phyloP scores from a whole-genome alignment of 2,329 filamentous ascomycete species.

The Trichoderma polysporum region DNA sequence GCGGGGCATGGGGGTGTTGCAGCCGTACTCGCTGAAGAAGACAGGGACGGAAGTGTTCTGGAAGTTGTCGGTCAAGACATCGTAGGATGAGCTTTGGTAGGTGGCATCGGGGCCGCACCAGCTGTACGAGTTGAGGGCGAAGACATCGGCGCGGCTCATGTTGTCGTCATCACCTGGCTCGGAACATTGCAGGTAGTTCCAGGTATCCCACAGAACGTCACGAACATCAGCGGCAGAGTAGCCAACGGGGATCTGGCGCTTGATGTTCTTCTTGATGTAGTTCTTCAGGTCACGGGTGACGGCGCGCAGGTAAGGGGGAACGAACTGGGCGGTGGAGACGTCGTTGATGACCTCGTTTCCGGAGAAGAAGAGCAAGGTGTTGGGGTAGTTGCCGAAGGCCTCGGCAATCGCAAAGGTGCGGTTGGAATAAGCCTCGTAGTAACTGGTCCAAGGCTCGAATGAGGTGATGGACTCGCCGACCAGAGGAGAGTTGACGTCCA shows the following conservation, averaged over 20 bases:
- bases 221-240: constrained; percentile 82
- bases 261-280: constrained; percentile 70
- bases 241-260: constrained; percentile 70
- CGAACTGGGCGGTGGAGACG: constrained; percentile 55
- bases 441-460: constrained; percentile 56
- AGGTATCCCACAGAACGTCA: constrained; percentile 69
- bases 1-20: constrained; percentile 70
- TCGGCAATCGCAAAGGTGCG: constrained; percentile 66
- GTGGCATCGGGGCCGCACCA: constrained; percentile 65
- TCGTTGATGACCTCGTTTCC: constrained; percentile 78
- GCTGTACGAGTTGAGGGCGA: constrained; percentile 72
- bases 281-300: constrained; percentile 78
- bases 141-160: constrained; percentile 68
- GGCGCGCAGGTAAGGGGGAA: constrained; percentile 71
- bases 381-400: constrained; percentile 66
- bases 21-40: constrained; percentile 82
- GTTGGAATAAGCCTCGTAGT: constrained; percentile 61
- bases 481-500: constrained; percentile 67
- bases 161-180: constrained; percentile 53
- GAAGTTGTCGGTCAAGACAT: constrained; percentile 65
- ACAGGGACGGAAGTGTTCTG: constrained; percentile 65
- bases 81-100: constrained; percentile 62
- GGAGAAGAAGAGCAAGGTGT: constrained; percentile 72
- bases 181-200: constrained; percentile 72
- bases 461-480: constrained; percentile 57